Evolutionary conservation across 2,329 filamentous ascomycete genomes (phyloP), one percentile per base, ranked within the genome.

Genomic region (Atkinsonella texensis): DNA sequence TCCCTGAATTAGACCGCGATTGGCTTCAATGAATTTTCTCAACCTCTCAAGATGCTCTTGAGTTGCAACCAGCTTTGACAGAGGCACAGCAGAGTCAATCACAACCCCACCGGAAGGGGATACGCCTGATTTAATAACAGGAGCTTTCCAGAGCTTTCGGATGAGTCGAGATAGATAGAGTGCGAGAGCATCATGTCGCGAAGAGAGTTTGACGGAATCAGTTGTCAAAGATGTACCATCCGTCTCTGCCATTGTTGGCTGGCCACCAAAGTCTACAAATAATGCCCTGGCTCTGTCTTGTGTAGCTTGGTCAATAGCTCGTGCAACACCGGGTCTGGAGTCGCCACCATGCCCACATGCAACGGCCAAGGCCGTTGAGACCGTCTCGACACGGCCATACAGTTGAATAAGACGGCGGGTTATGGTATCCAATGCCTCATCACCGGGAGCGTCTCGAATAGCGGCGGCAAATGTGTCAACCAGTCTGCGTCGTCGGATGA

Each of bases 281-380:
- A 86, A 85, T 56, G 87, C 84, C 53, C 89, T 81, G 4, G 91
- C 93, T 54, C 84, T 81, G 58, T 95, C 89, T 46, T 95, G 76
- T 1, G 95, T 89, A 38, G 89, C 81, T 12, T 90, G 87, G 61
- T 97, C 93, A 35, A 84, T 85, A 23, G 87, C 83, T 43, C 89
- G 81, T 43, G 82, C 79, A 52, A 89, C 86, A 0, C 85, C 85
- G 18, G 87, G 79, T 23, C 75, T 69, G 2, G 76, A 66, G 61
- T 95, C 91, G 28, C 85, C 84, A 10, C 89, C 91, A 64, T 97
- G 90, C 4, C 91, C 90, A 65, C 93, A 98, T 39, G 93, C 90
- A 32, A 98, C 93, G 11, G 93, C 93, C 49, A 98, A 73, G 28
- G 93, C 90, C 41, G 91, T 89, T 0, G 93, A 88, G 50, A 94